Base-by-base conservation (phyloP, 2,329 filamentous ascomycete genomes). In the Pseudocercospora crystallina region DNA sequence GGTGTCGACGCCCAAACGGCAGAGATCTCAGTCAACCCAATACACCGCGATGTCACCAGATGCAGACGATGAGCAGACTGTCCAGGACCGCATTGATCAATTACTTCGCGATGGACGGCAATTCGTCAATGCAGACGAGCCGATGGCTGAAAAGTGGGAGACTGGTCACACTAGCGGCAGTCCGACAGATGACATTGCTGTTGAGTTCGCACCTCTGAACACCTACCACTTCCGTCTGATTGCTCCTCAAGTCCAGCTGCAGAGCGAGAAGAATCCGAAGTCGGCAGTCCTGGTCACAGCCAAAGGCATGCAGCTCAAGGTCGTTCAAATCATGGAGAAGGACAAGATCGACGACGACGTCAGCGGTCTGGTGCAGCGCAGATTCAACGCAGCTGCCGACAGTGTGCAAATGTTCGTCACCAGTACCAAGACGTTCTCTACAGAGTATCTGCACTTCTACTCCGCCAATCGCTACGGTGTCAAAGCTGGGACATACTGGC, bases 341-440 rank as follows among this genome's bases (percentile, higher is more conserved):
- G 86, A 90, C 63, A 83, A 94, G 54, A 83, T 97, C 49, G 91
- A 85, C 41, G 94, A 99, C 68, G 86, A 89, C 61, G 90, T 99
- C 63, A 96, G 90, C 64, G 95, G 94, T 47, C 80, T 99, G 39
- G 92, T 99, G 1, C 95, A 99, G 68, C 87, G 91, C 33, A 87
- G 94, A 7, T 96, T 97, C 74, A 83, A 91, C 26, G 85, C 96
- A 56, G 89, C 90, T 60, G 96, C 97, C 87, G 94, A 99, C 71
- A 95, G 92, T 66, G 87, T 95, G 26, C 94, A 99, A 69, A 96
- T 99, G 72, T 99, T 99, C 61, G 91, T 99, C 43, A 94, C 92
- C 0, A 92, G 92, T 56, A 88, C 92, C 63, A 95, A 95, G 73
- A 94, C 86, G 69, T 92, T 99, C 70, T 81, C 82, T 10, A 87